Conservation (phyloP, 2,329 filamentous ascomycete genomes). For the Colletotrichum spinosum region DNA sequence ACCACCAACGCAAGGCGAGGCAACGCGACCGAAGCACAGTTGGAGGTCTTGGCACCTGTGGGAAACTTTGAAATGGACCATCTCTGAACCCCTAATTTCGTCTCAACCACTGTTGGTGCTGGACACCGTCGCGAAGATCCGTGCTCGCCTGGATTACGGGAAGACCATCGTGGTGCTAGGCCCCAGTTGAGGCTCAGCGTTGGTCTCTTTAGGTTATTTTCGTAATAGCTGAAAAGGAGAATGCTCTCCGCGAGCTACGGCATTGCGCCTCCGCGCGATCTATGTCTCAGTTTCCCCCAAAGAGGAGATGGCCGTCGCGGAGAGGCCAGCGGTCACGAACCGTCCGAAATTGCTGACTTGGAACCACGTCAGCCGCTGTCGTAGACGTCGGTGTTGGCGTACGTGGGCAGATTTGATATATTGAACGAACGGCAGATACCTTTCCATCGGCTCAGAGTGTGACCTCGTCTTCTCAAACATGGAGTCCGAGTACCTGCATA, state of each 20-base stretch:
- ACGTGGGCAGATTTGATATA: neutral
- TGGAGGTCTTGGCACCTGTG: constrained; percentile 13
- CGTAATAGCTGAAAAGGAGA: neutral
- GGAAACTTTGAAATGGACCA: constrained; percentile 16
- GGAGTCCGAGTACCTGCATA: constrained; percentile 3
- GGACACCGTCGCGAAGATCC: constrained; percentile 1
- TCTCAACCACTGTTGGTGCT: constrained; percentile 1
- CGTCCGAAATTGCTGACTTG: constrained; percentile 6
- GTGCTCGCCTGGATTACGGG: neutral
- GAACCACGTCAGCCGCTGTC: too few relatives aligned
- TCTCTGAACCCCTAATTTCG: constrained; percentile 25
- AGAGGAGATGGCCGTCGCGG: too few relatives aligned
- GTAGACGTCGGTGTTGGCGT: neutral
- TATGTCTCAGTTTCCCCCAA: too few relatives aligned
- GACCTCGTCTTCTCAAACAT: constrained; percentile 6
- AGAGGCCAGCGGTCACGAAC: neutral
- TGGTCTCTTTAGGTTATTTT: neutral
- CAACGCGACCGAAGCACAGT: neutral
- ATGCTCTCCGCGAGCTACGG: too few relatives aligned
- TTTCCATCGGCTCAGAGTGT: neutral
- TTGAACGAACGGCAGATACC: too few relatives aligned
- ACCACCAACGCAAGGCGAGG: too few relatives aligned
- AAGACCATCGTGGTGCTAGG: neutral
- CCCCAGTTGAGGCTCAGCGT: constrained; percentile 11
- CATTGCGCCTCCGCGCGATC: too few relatives aligned